Conservation (phyloP, 1,284 basidiomycete species). For the Exobasidium rhododendri region DNA sequence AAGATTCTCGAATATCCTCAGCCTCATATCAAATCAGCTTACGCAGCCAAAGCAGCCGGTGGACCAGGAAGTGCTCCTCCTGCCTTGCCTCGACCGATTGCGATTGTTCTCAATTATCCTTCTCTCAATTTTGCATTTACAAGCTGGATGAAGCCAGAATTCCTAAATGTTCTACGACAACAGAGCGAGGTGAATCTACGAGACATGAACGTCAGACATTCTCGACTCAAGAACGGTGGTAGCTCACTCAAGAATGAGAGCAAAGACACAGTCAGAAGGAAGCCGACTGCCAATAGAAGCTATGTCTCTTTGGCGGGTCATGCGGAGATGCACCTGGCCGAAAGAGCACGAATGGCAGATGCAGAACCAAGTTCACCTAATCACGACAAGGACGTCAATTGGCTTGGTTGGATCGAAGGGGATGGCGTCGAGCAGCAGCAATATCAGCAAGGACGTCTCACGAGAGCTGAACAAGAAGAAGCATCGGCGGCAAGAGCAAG, state of each 20-base stretch:
- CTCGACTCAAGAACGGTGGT: constrained; percentile 14
- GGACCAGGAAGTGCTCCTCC: constrained; percentile 21
- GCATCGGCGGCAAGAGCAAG: constrained; percentile 21
- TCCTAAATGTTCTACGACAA: constrained; percentile 75
- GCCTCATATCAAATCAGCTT: constrained; percentile 39
- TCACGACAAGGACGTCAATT: background rate
- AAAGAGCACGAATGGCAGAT: constrained; percentile 41
- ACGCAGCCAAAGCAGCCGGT: constrained; percentile 20
- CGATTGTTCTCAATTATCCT: constrained; percentile 71
- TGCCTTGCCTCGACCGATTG: constrained; percentile 65
- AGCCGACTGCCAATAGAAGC: constrained; percentile 18
- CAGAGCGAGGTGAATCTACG: constrained; percentile 46
- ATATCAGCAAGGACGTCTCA: background rate
- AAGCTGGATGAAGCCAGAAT: constrained; percentile 87
- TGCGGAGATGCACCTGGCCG: constrained; percentile 43
- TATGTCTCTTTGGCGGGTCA: constrained; percentile 39
- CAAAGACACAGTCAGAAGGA: background rate
- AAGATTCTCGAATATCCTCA: constrained; percentile 48
- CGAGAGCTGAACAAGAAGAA: background rate
- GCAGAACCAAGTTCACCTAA: constrained; percentile 34
- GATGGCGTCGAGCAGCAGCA: constrained; percentile 13
- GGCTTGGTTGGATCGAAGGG: constrained; percentile 20
- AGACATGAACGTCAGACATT: background rate
- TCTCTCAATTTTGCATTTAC: constrained; percentile 86
- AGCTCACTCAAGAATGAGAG: constrained; percentile 18